Evolutionary conservation across 2,329 filamentous ascomycete genomes (phyloP).

Genomic region (Monosporascus sp.): DNA sequence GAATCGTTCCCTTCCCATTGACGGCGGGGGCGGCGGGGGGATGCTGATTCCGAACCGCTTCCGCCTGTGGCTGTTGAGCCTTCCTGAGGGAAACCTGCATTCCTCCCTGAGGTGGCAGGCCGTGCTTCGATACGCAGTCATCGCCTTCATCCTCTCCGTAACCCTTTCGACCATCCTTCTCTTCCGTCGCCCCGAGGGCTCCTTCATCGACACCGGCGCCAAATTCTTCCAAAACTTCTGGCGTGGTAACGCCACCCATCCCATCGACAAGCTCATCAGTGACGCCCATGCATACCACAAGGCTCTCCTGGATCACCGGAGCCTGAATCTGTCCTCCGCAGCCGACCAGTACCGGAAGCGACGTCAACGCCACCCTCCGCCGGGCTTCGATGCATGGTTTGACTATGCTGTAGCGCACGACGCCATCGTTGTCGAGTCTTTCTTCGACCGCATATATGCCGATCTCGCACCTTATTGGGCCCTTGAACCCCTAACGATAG

Average conservation of each 20-base stretch:
- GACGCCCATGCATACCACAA: constrained; percentile 40
- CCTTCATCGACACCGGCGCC: constrained; percentile 9
- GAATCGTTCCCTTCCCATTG: background rate
- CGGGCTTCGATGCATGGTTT: constrained; percentile 58
- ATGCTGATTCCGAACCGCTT: constrained; percentile 6
- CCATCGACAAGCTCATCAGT: constrained; percentile 45
- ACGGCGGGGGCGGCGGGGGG: no score
- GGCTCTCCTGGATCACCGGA: constrained; percentile 36
- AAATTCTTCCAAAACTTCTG: constrained; percentile 20
- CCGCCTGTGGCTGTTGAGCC: constrained; percentile 15
- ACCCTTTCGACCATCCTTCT: constrained; percentile 16
- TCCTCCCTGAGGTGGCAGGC: constrained; percentile 13
- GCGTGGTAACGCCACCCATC: constrained; percentile 29
- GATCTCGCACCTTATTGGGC: constrained; percentile 59
- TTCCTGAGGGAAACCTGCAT: constrained; percentile 13
- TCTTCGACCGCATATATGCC: constrained; percentile 60
- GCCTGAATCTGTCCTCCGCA: constrained; percentile 43
- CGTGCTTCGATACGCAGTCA: constrained; percentile 15
- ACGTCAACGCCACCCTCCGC: constrained; percentile 56
- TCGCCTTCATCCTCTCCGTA: constrained; percentile 16
- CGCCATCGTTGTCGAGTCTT: constrained; percentile 56
- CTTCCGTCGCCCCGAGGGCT: constrained; percentile 15
- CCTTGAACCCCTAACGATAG: constrained; percentile 37
- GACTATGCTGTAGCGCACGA: constrained; percentile 44
- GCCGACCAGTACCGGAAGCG: constrained; percentile 50